Evolutionary conservation across 306 rosid genomes (phyloP), one percentile per base, ranked within the genome.

Genomic region (Adenanthera pavonina): DNA sequence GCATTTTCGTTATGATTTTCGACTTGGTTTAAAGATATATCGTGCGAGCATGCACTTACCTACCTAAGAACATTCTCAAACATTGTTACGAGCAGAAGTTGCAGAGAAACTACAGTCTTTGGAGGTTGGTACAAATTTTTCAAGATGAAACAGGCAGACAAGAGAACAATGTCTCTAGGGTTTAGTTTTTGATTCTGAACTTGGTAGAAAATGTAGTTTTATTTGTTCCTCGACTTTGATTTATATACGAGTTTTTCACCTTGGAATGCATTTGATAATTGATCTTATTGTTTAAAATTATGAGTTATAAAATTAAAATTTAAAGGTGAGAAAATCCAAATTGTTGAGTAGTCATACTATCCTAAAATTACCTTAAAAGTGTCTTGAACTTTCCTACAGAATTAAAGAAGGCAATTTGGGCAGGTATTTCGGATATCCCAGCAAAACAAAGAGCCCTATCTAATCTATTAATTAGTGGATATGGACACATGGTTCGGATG

Each of bases 21-120:
- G 71, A 61, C 71, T 25, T 43, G 59, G 59, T 61, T 15, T 59
- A 4, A 48, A 57, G 70, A 44, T 56, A 13, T 62, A 5, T 69
- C 12, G 47, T 62, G 51, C 8, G 60, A 62, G 36, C 51, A 53
- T 77, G 78, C 40, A 40, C 49, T 3, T 51, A 36, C 75, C 69
- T 43, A 48, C 16, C 69, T 2, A 35, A 17, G 17, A 20, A 44
- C 17, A 0, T 30, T 57, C 3, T 46, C 20, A 25, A n/a, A 69
- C 15, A 12, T 70, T 33, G 34, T 52, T 72, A 72, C 30, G 7
- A 49, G 30, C 61, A 72, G 43, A 72, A 14, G 12, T n/a, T 16
- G 36, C 64, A 34, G 77, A 51, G 46, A 72, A 56, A 34, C 48
- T 56, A 40, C 38, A 12, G n/a, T n/a, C 34, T 38, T n/a, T 16